Base-by-base conservation (phyloP, 2,329 filamentous ascomycete genomes). In the Albophoma yamanashiensis region DNA sequence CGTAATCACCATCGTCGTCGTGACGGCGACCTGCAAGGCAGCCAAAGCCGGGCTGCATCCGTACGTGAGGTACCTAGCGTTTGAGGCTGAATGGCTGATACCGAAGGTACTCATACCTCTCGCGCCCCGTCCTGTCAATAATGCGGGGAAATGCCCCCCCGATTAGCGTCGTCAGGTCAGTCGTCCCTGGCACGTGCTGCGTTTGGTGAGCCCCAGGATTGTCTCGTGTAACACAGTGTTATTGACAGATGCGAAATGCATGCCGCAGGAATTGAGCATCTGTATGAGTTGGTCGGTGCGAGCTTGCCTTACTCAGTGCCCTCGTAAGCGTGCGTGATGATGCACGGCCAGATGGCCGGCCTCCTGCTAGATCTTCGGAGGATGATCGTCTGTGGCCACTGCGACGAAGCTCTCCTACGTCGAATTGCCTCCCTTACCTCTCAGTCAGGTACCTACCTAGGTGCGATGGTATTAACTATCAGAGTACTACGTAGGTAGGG, bases 171-270 rank as follows among this genome's bases (percentile, higher is more conserved):
- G 20, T 38, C 50, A 22, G 50, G 50, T 43, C 55, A 42, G 22
- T 43, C 14, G 56, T 56, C 56, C 39, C 59, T 55, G 57, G 58
- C 57, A 61, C 57, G 42, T 61, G 57, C 53, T 43, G 38, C 22
- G 12, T 36, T 34, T 53, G 31, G 11, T 8, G 27, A 36, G 27
- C 31, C 27, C 11, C 47, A 20, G 17, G 43, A 8, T 15, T 14
- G 50, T 53, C 50, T 34, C 40, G 31, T 58, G 36, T 38, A 40
- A 56, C 34, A 22, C 55, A 56, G 36, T 8, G 22, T n/a, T 39
- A 52, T 52, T 15, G 15, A 47, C 45, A 52, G 17, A 25, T 34
- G n/a, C 14, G 8, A 52, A 31, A 31, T 8, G 25, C 27, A 34
- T 15, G 47, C 15, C 15, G 47, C 31, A 55, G 31, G 27, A 34